Base-by-base conservation (phyloP, 2,329 filamentous ascomycete species). In the Paecilomyces dactylethromorphus region DNA sequence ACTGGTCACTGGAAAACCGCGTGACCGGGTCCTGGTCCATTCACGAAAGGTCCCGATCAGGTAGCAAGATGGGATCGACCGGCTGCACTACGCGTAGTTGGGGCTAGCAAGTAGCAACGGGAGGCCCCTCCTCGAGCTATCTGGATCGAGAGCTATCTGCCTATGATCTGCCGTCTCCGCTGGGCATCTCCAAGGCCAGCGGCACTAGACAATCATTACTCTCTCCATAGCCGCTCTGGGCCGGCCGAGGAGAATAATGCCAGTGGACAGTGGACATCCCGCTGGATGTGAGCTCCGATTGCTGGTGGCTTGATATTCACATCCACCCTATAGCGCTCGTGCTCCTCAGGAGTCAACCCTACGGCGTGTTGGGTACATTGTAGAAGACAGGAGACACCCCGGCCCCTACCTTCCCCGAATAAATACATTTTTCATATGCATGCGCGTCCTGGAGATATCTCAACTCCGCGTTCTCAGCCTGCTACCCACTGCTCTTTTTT, bases 201-300 rank as follows among this genome's bases (percentile, higher is more conserved):
- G 59, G 63, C 65, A 62, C 60, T 63, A 56, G 59, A 51, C n/a
- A 6, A 31, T 53, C 29, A 13, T 6, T 15, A 24, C 18, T 45
- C 54, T 55, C 18, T 18, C 22, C 13, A 52, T 52, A 26, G 18
- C 18, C 49, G 49, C 21, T 21, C 10, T 10, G 6, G n/a, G 13
- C 3, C 32, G 18, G 49, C 32, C 32, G 22, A 4, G 62, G 59
- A 68, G 66, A 68, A 66, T 64, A 71, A 71, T 66, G 69, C 68
- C 69, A 63, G 58, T 64, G 61, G 59, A 29, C 69, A 63, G 58
- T 64, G 61, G 59, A 29, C 26, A 60, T 54, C 35, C 53, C 60
- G 56, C 66, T 66, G 63, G 66, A 66, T 67, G 66, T 60, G 62
- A 67, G 66, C 62, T 65, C 65, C 63, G 56, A 69, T 69, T 69